Evolutionary conservation across 495 filamentous ascomycete genomes (phyloP), one percentile per base, ranked within the genome.

Genomic region (Penicillium waksmanii): DNA sequence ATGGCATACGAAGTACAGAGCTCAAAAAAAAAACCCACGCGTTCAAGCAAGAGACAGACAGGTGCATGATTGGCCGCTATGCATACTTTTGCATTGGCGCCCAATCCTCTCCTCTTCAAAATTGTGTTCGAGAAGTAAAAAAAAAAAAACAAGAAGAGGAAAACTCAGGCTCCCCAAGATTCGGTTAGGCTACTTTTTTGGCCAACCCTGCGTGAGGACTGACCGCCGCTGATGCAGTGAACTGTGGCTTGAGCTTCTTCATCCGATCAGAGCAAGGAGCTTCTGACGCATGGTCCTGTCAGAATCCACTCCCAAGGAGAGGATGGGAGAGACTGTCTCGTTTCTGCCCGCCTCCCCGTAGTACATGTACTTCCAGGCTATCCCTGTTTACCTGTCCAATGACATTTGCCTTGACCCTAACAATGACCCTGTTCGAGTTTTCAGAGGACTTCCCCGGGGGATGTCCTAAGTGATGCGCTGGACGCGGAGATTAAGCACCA

Each of bases 191-290:
- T 44, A 7, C 12, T 44, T 17, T 9, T 6, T 44, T 18, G 8
- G 27, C 23, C 10, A 35, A 36, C 23, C 35, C 25, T 51, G 47
- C 47, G 6, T 8, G 42, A 19, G n/a, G 21, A 34, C 51, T 36
- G 55, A 50, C 62, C 62, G 60, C 50, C 55, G 35, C 48, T 56
- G 50, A 58, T 61, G 62, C 17, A 43, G 0, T 48, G 4, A 46
- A 55, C 27, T 66, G 63, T 51, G 49, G 49, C 53, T 56, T 59
- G 55, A 46, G 43, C 52, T 36, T 18, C 18, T 34, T 51, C 27
- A 15, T 48, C 50, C 17, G 52, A 52, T 47, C 48, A 35, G 53
- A 63, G 63, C 46, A 66, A 63, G 63, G 63, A 66, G 63, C 43
- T 50, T 18, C 21, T 50, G 49, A 36, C 49, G 49, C 49, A 51